phyloP scores from a whole-genome alignment of 768 basidiomycete species.

The Boletellus ananas region DNA sequence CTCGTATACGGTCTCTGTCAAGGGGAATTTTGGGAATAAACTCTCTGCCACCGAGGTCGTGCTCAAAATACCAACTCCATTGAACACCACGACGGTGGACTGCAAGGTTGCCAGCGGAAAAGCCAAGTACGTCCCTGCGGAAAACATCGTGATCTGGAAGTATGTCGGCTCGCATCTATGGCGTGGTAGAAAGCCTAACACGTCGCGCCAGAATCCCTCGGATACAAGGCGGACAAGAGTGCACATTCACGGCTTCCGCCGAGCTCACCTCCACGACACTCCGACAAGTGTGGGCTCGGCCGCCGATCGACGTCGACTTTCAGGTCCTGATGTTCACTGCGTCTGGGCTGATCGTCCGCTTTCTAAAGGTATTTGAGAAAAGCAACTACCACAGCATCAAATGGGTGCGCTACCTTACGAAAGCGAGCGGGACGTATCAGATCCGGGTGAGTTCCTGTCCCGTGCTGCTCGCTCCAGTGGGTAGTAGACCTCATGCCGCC shows the following conservation, averaged over 20 bases:
- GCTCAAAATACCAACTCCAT: constrained; percentile 90
- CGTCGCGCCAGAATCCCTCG: constrained; percentile 68
- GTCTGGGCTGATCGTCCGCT: constrained; percentile 92
- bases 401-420: constrained; percentile 94
- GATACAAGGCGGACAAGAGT: constrained; percentile 90
- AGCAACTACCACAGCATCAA: constrained; percentile 91
- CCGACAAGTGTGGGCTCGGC: constrained; percentile 95
- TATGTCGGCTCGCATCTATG: constrained; percentile 40
- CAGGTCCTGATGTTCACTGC: constrained; percentile 99
- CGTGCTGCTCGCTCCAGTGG: neutral
- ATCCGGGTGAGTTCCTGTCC: constrained; percentile 65
- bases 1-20: constrained; percentile 83
- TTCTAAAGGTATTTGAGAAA: constrained; percentile 98
- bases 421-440: constrained; percentile 91
- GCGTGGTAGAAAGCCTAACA: constrained; percentile 5
- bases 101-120: constrained; percentile 91
- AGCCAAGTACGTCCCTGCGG: constrained; percentile 94
- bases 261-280: constrained; percentile 83
- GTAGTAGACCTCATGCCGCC: neutral
- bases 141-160: constrained; percentile 99
- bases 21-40: constrained; percentile 87
- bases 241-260: constrained; percentile 79
- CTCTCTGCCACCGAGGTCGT: constrained; percentile 91
- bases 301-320: constrained; percentile 98
- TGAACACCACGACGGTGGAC: constrained; percentile 90